Conservation (phyloP, 139 green algal species). For the Marvania coccoides region DNA sequence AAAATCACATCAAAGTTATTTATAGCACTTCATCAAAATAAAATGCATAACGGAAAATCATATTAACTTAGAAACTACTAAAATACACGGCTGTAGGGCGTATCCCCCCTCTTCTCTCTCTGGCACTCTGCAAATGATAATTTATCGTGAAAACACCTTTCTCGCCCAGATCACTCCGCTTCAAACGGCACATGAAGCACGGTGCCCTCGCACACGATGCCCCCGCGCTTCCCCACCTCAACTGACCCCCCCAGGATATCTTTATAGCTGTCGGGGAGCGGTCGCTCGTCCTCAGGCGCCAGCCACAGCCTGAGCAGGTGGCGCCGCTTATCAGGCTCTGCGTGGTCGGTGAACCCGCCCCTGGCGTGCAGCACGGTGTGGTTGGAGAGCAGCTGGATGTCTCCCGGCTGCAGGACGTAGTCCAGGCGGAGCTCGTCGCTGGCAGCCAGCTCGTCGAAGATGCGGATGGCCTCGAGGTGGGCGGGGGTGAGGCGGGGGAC, state of each 20-base stretch:
- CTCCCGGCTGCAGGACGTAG: constrained; percentile 48
- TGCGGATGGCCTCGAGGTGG: constrained; percentile 27
- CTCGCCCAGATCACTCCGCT: constrained; percentile 28
- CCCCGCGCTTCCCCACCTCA: constrained; percentile 24
- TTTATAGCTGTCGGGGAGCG: constrained; percentile 24
- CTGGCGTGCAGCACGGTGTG: constrained; percentile 46
- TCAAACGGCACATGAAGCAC: constrained; percentile 24
- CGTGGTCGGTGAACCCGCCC: constrained; percentile 33
- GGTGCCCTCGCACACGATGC: constrained; percentile 15
- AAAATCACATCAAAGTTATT: too few relatives aligned
- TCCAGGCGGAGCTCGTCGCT: constrained; percentile 46
- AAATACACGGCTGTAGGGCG: too few relatives aligned
- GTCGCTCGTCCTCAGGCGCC: constrained; percentile 18
- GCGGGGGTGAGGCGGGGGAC: constrained; percentile 35
- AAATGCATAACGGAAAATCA: too few relatives aligned
- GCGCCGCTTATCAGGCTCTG: constrained; percentile 19
- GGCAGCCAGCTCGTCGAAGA: constrained; percentile 30
- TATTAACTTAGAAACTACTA: too few relatives aligned
- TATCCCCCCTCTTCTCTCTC: too few relatives aligned
- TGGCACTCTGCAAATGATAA: background rate
- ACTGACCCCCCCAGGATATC: constrained; percentile 31
- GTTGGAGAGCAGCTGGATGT: constrained; percentile 65
- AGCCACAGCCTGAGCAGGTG: constrained; percentile 60
- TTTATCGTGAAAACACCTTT: background rate
- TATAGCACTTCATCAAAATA: too few relatives aligned